Percentiles rank a stretch among this genome's conserved stretches.
These are phyloP conservation scores for Arabidopsis lyrata DNA, from an alignment of 441 rosid genomes.

Conservation along the genomic window DNA sequence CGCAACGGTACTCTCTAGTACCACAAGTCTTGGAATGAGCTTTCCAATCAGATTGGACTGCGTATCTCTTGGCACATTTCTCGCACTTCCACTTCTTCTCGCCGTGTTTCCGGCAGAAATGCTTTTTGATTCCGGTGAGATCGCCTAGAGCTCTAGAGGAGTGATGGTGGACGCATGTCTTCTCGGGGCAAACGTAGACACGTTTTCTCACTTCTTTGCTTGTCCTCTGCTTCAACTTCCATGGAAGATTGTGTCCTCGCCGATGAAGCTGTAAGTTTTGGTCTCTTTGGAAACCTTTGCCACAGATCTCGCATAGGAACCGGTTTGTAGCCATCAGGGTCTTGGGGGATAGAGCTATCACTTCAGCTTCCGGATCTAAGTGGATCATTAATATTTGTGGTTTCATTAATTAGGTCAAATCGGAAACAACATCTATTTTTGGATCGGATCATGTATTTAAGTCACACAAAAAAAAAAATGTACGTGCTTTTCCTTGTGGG, in stretches of 20 bases:
- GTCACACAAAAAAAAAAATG: neutral
- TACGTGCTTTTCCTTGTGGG: slow-evolving; percentile 18
- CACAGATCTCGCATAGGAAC: slow-evolving; percentile 89
- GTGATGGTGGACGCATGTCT: slow-evolving; percentile 81
- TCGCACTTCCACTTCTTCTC: slow-evolving; percentile 98
- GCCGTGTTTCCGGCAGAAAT: slow-evolving; percentile 90
- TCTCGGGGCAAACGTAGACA: slow-evolving; percentile 94
- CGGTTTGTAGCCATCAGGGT: slow-evolving; percentile 96
- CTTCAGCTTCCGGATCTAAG: slow-evolving; percentile 98
- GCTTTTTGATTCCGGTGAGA: slow-evolving; percentile 93
- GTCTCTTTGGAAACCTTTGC: slow-evolving; percentile 94
- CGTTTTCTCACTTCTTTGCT: slow-evolving; percentile 77
- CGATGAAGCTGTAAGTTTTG: slow-evolving; percentile 94
- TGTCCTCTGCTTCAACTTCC: slow-evolving; percentile 97
- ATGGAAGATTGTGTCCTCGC: slow-evolving; percentile 93
- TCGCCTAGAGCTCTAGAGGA: slow-evolving; percentile 94
- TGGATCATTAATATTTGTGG: slow-evolving; percentile 22
- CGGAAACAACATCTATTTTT: neutral
- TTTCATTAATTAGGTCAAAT: slow-evolving; percentile 33
- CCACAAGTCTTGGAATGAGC: slow-evolving; percentile 97
- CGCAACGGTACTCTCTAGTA: slow-evolving; percentile 91
- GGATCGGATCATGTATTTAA: slow-evolving; percentile 27
- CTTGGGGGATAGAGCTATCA: slow-evolving; percentile 89
- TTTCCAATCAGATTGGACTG: slow-evolving; percentile 94
- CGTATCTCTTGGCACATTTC: slow-evolving; percentile 88